phyloP scores from a whole-genome alignment of 768 basidiomycete genomes.

The Clitopilus passeckerianus region DNA sequence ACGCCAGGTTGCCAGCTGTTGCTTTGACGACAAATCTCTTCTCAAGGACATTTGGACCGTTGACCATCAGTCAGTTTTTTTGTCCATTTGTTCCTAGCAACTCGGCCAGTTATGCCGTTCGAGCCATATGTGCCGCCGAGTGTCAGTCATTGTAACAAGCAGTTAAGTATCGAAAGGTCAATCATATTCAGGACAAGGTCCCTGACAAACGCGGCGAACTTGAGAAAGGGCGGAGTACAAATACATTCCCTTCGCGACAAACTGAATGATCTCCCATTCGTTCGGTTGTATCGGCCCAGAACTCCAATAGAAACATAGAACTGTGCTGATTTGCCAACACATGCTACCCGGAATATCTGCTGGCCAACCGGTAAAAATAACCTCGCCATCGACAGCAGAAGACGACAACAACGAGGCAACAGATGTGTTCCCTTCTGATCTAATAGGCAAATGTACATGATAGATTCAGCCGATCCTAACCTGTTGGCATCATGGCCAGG shows the following conservation, averaged over 20 bases:
- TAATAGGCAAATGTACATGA: background rate
- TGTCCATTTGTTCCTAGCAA: background rate
- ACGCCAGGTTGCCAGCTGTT: background rate
- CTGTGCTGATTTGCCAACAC: background rate
- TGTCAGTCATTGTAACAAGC: background rate
- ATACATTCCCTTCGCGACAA: background rate
- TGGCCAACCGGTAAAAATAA: background rate
- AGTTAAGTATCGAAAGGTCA: background rate
- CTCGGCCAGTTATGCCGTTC: background rate
- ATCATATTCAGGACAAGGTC: background rate
- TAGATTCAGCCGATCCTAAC: background rate
- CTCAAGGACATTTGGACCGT: background rate
- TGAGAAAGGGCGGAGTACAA: background rate
- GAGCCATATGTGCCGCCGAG: background rate
- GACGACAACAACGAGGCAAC: background rate
- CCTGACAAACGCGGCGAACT: background rate
- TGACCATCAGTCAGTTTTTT: background rate
- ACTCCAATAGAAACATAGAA: background rate
- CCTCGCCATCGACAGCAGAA: background rate
- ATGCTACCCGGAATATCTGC: background rate
- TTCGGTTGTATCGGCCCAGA: background rate
- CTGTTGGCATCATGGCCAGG: background rate
- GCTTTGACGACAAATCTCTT: background rate
- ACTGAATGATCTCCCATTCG: background rate
- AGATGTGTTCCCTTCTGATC: background rate